phyloP scores from a whole-genome alignment of 495 filamentous ascomycete species.

The Penicillium manginii region DNA sequence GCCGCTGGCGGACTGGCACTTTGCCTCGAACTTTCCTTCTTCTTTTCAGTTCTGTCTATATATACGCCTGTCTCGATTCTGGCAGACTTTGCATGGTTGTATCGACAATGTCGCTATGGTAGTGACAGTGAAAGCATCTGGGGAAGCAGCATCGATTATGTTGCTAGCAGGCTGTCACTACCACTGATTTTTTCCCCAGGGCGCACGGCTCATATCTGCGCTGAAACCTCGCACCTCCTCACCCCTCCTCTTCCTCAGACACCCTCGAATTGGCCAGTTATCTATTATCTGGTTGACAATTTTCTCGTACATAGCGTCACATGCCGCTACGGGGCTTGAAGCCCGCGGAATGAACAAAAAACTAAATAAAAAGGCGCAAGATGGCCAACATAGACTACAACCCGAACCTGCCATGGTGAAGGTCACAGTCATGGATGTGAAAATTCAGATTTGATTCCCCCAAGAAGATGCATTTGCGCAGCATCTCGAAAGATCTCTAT shows the following conservation, averaged over 20 bases:
- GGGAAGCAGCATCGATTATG: neutral
- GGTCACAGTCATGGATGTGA: no score
- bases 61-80: no score
- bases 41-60: no score
- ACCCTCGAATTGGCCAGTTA: neutral
- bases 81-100: no score
- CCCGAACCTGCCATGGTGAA: no score
- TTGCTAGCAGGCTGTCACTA: neutral
- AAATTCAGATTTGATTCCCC: no score
- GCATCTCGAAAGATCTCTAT: no score
- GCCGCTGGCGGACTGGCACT: slow-evolving; percentile 20
- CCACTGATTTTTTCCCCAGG: neutral
- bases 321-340: slow-evolving; percentile 18
- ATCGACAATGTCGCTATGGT: no score
- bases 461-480: no score
- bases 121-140: neutral
- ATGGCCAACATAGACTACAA: neutral
- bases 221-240: neutral
- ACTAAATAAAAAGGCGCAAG: slow-evolving; percentile 19
- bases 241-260: neutral
- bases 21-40: neutral
- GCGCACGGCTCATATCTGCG: neutral
- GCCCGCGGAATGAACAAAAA: slow-evolving; percentile 27
- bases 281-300: neutral
- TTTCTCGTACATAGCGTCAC: slow-evolving; percentile 31